These are phyloP conservation scores for Lasiodiplodia sp. DNA, from an alignment of 2,329 filamentous ascomycete species.

Conservation along the genomic window DNA sequence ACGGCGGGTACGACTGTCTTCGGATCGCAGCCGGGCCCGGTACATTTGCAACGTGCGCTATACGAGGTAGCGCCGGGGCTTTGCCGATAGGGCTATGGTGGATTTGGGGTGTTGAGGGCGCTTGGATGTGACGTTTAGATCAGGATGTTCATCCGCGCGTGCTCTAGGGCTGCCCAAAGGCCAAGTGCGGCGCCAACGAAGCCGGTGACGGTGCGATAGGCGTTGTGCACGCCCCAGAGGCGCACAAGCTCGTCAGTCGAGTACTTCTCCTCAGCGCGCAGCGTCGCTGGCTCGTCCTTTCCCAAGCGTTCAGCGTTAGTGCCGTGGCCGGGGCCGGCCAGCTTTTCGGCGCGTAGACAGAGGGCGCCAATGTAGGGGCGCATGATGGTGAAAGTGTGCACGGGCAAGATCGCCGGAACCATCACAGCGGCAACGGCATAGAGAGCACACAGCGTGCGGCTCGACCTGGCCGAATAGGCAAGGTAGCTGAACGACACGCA, in stretches of 20 bases:
- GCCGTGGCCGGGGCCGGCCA: slow-evolving; percentile 12
- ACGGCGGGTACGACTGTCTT: neutral
- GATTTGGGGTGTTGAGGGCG: neutral
- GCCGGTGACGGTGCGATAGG: slow-evolving; percentile 9
- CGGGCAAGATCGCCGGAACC: slow-evolving; percentile 17
- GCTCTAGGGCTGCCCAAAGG: slow-evolving; percentile 5
- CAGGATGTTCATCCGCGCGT: neutral
- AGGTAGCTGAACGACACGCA: slow-evolving; percentile 18
- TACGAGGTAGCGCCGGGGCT: slow-evolving; percentile 22
- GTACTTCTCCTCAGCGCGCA: neutral
- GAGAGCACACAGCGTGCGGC: slow-evolving; percentile 2
- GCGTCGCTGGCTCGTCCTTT: slow-evolving; percentile 9
- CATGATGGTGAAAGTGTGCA: slow-evolving; percentile 27
- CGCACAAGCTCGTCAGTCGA: slow-evolving; percentile 15
- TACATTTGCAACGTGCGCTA: slow-evolving; percentile 1
- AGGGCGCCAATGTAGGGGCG: slow-evolving; percentile 20
- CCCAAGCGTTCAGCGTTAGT: neutral
- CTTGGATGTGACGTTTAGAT: slow-evolving; percentile 2
- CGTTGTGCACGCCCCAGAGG: slow-evolving; percentile 16
- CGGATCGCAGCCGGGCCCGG: neutral
- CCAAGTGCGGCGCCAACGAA: slow-evolving; percentile 17
- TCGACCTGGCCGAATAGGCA: neutral
- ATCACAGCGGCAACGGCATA: slow-evolving; percentile 13
- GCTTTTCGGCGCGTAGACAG: slow-evolving; percentile 20
- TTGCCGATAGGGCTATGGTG: slow-evolving; percentile 22